phyloP scores from a whole-genome alignment of 768 basidiomycete genomes.

The Amanita pallidorosea region DNA sequence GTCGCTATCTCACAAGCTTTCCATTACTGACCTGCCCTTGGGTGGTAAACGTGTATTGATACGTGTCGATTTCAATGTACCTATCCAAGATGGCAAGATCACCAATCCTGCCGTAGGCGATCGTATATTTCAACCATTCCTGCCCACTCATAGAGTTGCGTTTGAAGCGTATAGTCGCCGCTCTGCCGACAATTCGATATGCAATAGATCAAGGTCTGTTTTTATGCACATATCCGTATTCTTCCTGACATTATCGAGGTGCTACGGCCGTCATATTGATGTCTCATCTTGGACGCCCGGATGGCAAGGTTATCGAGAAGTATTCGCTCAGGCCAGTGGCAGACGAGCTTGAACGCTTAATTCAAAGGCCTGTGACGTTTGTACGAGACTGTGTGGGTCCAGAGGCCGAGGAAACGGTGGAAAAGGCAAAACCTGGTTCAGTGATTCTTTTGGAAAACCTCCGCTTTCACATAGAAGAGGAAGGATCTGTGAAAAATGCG shows the following conservation, averaged over 20 bases:
- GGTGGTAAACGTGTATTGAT: slow-evolving; percentile 84
- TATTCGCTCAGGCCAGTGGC: slow-evolving; percentile 89
- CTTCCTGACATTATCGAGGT: slow-evolving; percentile 29
- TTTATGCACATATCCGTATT: slow-evolving; percentile 2
- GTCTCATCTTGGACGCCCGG: slow-evolving; percentile 97
- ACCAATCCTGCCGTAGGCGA: slow-evolving; percentile 86
- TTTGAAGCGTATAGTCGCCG: slow-evolving; percentile 87
- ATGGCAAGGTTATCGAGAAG: slow-evolving; percentile 81
- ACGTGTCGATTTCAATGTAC: slow-evolving; percentile 95
- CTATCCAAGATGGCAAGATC: slow-evolving; percentile 83
- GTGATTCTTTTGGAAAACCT: slow-evolving; percentile 94
- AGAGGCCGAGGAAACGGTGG: slow-evolving; percentile 73
- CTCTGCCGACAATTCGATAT: slow-evolving; percentile 90
- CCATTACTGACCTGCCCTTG: slow-evolving; percentile 86
- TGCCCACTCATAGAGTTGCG: slow-evolving; percentile 8
- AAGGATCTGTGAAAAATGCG: slow-evolving; percentile 88
- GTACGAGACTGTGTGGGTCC: slow-evolving; percentile 77
- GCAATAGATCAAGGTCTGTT: slow-evolving; percentile 67
- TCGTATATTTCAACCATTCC: slow-evolving; percentile 10
- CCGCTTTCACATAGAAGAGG: slow-evolving; percentile 97
- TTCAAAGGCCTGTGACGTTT: slow-evolving; percentile 70
- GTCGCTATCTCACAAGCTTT: slow-evolving; percentile 93
- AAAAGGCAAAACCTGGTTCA: slow-evolving; percentile 50
- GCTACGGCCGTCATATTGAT: slow-evolving; percentile 83
- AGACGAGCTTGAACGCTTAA: slow-evolving; percentile 63